These are phyloP conservation scores for Paecilomyces sp. DNA, from an alignment of 2,329 filamentous ascomycete genomes.

Conservation along the genomic window DNA sequence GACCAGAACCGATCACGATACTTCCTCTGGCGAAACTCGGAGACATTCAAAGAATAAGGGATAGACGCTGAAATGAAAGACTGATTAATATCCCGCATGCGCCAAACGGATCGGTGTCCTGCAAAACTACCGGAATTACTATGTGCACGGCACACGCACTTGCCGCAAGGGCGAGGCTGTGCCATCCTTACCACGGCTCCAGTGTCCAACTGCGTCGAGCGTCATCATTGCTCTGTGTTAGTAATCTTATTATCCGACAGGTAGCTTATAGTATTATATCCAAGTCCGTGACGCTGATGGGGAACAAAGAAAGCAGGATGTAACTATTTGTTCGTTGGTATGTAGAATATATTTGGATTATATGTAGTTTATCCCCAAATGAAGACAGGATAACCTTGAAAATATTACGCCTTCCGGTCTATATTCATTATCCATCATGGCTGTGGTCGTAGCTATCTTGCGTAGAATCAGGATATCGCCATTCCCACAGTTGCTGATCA, in stretches of 20 bases:
- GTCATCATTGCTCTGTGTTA: background rate
- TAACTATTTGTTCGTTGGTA: background rate
- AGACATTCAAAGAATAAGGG: background rate
- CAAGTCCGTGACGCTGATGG: background rate
- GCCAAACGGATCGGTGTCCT: background rate
- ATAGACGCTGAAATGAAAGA: background rate
- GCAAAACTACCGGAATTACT: background rate
- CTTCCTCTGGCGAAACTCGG: background rate
- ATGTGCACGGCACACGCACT: background rate
- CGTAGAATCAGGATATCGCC: background rate
- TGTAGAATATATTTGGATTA: background rate
- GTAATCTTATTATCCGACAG: background rate
- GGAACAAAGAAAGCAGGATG: background rate
- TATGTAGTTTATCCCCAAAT: background rate
- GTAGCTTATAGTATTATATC: too few relatives aligned
- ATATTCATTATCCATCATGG: background rate
- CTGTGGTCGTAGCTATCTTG: background rate
- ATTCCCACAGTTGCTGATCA: background rate
- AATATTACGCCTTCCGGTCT: background rate
- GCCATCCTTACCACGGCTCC: background rate
- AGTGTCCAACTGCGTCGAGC: background rate
- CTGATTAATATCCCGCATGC: background rate
- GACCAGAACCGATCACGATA: background rate
- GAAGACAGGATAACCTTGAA: background rate
- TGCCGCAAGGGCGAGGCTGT: background rate